Percentiles rank a stretch among this genome's conserved stretches.
Conservation (phyloP, 164 flowering plant species). For the Taxillus chinensis region DNA sequence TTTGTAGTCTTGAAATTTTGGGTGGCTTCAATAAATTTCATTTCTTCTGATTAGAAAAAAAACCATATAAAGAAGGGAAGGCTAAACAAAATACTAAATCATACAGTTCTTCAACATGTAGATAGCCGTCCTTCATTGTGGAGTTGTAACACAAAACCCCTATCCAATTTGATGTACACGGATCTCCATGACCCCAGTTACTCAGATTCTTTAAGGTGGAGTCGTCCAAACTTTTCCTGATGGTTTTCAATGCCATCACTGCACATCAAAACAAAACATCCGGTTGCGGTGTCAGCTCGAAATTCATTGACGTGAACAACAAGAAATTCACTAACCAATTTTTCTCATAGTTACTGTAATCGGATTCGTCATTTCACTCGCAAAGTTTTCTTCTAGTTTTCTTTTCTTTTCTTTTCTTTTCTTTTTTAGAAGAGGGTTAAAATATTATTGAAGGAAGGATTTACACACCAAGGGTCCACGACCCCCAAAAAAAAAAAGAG, state of each 20-base stretch:
- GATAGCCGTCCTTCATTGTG: slow-evolving; percentile 45
- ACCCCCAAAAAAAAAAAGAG: too few relatives aligned
- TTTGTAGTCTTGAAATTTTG: too few relatives aligned
- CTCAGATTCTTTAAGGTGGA: slow-evolving; percentile 26
- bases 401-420: too few relatives aligned
- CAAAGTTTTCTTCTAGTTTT: too few relatives aligned
- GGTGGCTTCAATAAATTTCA: too few relatives aligned
- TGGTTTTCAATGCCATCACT: slow-evolving; percentile 12
- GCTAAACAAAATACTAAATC: slow-evolving; percentile 7
- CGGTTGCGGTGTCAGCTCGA: background rate
- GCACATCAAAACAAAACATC: background rate
- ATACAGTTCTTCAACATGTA: slow-evolving; percentile 68
- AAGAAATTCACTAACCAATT: too few relatives aligned
- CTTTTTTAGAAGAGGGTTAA: too few relatives aligned
- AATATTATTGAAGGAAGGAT: too few relatives aligned
- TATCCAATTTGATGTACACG: slow-evolving; percentile 72
- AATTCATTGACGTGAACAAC: background rate
- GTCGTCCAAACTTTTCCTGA: slow-evolving; percentile 45
- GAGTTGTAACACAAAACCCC: slow-evolving; percentile 63
- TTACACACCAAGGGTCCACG: too few relatives aligned
- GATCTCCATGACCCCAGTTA: slow-evolving; percentile 66
- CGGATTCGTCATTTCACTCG: too few relatives aligned
- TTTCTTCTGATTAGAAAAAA: too few relatives aligned
- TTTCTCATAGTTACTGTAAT: too few relatives aligned
- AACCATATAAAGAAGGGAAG: background rate